Percentiles rank a stretch among this genome's conserved stretches.
Conservation (phyloP, 164 flowering plant genomes). For the Hamamelis virginiana region DNA sequence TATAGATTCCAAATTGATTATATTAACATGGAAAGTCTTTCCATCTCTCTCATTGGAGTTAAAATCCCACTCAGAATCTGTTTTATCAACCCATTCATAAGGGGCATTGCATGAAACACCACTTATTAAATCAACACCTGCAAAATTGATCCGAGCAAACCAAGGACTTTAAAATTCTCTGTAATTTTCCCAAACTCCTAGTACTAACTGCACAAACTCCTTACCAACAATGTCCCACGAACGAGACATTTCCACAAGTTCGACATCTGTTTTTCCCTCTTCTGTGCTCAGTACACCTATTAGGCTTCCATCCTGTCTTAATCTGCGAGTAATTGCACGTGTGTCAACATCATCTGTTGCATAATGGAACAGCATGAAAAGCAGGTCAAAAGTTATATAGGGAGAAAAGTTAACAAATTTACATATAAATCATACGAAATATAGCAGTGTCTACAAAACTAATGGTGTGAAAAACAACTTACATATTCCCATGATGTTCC, state of each 20-base stretch:
- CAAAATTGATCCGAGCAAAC: constrained; percentile 10
- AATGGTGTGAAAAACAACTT: constrained; percentile 20
- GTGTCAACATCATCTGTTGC: constrained; percentile 89
- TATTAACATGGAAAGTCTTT: constrained; percentile 51
- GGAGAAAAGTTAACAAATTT: neutral
- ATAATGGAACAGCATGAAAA: constrained; percentile 11
- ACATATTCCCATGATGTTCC: constrained; percentile 92
- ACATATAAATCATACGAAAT: too few relatives aligned
- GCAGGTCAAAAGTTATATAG: constrained; percentile 6
- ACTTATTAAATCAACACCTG: constrained; percentile 85
- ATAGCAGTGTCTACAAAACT: too few relatives aligned
- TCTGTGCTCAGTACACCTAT: constrained; percentile 85
- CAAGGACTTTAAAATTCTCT: neutral
- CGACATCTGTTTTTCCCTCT: constrained; percentile 55
- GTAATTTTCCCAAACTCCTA: neutral
- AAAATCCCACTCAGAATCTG: constrained; percentile 68
- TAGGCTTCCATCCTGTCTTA: constrained; percentile 83
- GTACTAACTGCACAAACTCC: constrained; percentile 11
- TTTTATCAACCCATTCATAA: constrained; percentile 74
- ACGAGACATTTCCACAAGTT: constrained; percentile 69
- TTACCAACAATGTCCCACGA: constrained; percentile 84
- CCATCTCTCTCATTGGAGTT: constrained; percentile 32
- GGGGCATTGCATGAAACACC: constrained; percentile 71
- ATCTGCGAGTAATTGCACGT: constrained; percentile 84
- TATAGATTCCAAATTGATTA: neutral